A percentile compares a stretch with the other conserved stretches of the same genome.
Evolutionary conservation across 2,329 filamentous ascomycete genomes (phyloP).

Genomic region (Cryphonectria nitschkei): DNA sequence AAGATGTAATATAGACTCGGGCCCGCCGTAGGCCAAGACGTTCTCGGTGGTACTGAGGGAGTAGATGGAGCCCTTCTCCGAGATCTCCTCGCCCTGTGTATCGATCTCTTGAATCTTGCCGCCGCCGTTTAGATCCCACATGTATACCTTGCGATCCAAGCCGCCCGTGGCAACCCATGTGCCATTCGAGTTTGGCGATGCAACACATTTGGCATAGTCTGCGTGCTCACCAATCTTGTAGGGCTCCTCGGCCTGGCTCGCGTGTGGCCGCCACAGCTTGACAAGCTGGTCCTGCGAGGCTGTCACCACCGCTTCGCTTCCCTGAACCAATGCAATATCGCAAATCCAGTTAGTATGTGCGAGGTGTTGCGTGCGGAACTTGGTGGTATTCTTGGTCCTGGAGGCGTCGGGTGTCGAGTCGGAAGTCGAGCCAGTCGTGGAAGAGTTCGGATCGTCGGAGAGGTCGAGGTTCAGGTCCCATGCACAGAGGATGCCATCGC

Average conservation of each 20-base stretch:
- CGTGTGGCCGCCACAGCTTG: constrained; percentile 84
- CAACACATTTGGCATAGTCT: constrained; percentile 95
- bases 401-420: constrained; percentile 35
- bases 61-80: constrained; percentile 94
- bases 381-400: constrained; percentile 53
- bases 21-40: constrained; percentile 88
- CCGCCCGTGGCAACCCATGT: constrained; percentile 95
- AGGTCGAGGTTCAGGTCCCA: constrained; percentile 86
- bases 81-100: constrained; percentile 78
- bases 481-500: constrained; percentile 93
- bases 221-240: constrained; percentile 87
- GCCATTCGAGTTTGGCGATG: constrained; percentile 65
- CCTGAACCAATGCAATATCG: constrained; percentile 80
- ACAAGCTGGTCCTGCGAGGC: constrained; percentile 94
- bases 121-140: constrained; percentile 90
- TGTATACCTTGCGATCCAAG: constrained; percentile 85
- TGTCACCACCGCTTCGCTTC: constrained; percentile 79
- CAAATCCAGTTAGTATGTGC: constrained; percentile 98
- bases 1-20: constrained; percentile 88
- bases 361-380: constrained; percentile 63
- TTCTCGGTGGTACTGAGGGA: constrained; percentile 79
- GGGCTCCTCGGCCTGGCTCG: constrained; percentile 67
- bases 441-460: constrained; percentile 34
- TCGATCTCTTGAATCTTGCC: constrained; percentile 89
- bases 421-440: constrained; percentile 34